Evolutionary conservation across 805 yeast genomes (phyloP), one percentile per base, ranked within the genome.

Genomic region (Starmerella apis): DNA sequence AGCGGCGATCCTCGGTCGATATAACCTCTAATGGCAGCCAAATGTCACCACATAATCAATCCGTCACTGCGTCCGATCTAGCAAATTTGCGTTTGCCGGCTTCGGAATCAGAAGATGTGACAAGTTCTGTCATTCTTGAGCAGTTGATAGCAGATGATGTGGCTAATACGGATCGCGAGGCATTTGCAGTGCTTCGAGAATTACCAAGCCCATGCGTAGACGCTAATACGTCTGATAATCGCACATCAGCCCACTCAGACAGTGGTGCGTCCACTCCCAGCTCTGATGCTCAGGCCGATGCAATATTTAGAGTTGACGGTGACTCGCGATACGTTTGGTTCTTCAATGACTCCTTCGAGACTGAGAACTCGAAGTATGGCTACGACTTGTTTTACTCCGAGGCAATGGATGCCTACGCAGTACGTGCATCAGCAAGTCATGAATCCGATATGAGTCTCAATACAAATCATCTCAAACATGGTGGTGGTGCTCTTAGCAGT

Each of bases 321-420:
- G 44, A 41, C n/a, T 20, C 10, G 2, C 56, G 58, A 28, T 62
- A 52, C 42, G 49, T 44, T 24, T 63, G 66, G 66, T 58, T 63
- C 49, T 63, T 63, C 39, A 63, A 62, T 45, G 62, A 60, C 43
- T 33, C 41, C 9, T 53, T 47, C 39, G 47, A 46, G 22, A 54
- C 59, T 16, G 54, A 56, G 20, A 54, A 46, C 31, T 55, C 59
- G 7, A 56, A 53, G 36, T 52, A 49, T 22, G 62, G 63, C 37
- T 62, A 62, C 43, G 63, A 62, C 49, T 46, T 56, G 19, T 50
- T 56, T 46, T 62, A 54, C 52, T 33, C 58, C 13, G 52, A 54
- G 27, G 7, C 44, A 3, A 42, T 50, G 11, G 46, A 49, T 19
- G 41, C 45, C 3, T 60, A 53, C 49, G 37, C 24, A 9, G 27